Evolutionary conservation across 371 early-diverging fungal genomes (phyloP), one percentile per base, ranked within the genome.

Genomic region (Syncephalastrum monosporum): DNA sequence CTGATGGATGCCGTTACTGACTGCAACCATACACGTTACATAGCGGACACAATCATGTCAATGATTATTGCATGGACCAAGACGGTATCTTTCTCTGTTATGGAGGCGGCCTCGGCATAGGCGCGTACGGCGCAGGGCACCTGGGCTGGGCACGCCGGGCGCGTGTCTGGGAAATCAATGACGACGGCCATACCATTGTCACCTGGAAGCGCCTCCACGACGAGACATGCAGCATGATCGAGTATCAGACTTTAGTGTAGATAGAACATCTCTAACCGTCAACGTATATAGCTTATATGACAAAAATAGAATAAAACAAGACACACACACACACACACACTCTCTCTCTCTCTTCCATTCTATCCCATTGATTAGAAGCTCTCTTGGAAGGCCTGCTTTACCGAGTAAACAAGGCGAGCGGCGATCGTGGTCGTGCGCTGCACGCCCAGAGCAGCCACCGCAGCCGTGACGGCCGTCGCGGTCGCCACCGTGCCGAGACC

Each of bases 41-140:
- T 54, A 74, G 75, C 43, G 82, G 82, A 8, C 80, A 78, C 41
- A 74, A 82, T 47, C 82, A 82, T 64, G 57, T 74, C 4, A 82
- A 82, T 44, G 82, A 82, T 46, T 82, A 77, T 60, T 82, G 82
- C 24, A 49, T 77, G 47, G 64, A 76, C 25, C 73, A 63, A 27
- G 69, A 73, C 3, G 69, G 69, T 7, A 64, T 82, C 29, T 67
- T 72, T 23, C 59, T 82, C 10, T 82, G 82, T 51, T 82, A 77
- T 48, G 77, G 74, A 8, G 82, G 82, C 4, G 82, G 82, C 4
- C 60, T 75, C 1, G 80, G 82, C n/a, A 69, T 77, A 12, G 75
- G 79, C 5, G 69, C 74, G 4, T 82, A 82, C 51, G 82, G 82
- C 29, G 74, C 71, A n/a, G 56, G 67, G 21, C 67, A 75, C 43